Conservation (phyloP, 208 protist genomes). For the Acanthamoeba castellanii region DNA sequence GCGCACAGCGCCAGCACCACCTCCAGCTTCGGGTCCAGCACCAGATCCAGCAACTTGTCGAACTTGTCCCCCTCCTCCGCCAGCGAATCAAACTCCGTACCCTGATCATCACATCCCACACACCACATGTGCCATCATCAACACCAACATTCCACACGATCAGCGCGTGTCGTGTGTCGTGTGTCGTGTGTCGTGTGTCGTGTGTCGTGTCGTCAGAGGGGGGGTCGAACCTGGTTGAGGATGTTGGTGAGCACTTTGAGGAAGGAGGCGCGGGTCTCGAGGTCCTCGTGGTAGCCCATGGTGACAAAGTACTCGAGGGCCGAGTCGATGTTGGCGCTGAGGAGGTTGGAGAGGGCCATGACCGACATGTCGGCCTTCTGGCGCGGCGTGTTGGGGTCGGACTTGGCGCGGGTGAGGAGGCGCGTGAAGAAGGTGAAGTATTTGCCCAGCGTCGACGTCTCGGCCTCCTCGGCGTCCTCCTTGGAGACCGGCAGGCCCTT, state of each 20-base stretch:
- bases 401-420: conserved; percentile 77
- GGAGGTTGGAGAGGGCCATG: conserved; percentile 79
- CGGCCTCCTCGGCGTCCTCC: conserved; percentile 59
- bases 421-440: conserved; percentile 85
- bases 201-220: too few relatives aligned
- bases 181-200: too few relatives aligned
- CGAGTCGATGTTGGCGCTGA: conserved; percentile 82
- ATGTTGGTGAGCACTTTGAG: conserved; percentile 86
- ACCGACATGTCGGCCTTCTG: conserved; percentile 79
- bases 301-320: conserved; percentile 81
- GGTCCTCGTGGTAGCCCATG: conserved; percentile 85
- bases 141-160: too few relatives aligned
- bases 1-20: conserved; percentile 76
- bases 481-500: conserved; percentile 70
- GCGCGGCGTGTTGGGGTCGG: conserved; percentile 74
- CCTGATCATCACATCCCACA: not conserved
- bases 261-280: conserved; percentile 84
- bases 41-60: conserved; percentile 79
- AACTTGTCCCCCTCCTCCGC: conserved; percentile 75
- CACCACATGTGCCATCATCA: not conserved
- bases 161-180: too few relatives aligned
- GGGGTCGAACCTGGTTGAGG: conserved; percentile 76
- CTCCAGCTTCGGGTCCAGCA: conserved; percentile 76
- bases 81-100: conserved; percentile 83
- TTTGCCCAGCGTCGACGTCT: conserved; percentile 77